Base-by-base conservation (phyloP, 83 land plant genomes). In the Thuja plicata region DNA sequence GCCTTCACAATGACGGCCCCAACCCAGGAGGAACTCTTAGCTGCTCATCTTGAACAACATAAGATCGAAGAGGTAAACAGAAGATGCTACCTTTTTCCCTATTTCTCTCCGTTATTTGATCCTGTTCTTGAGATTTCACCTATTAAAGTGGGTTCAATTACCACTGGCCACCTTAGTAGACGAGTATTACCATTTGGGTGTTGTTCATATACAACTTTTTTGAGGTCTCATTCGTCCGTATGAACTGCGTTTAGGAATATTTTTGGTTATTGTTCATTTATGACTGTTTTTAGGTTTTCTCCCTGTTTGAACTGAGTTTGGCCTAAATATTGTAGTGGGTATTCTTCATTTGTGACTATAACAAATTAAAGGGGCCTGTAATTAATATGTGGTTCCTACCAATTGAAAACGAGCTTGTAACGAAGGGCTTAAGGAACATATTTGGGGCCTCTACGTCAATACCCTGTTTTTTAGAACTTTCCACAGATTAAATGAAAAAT, bases 41-140 rank as follows among this genome's bases (percentile, higher is more conserved):
- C 92, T 46, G 91, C 92, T 30, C 94, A 91, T 62, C 93, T 94
- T 19, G 95, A 94, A 70, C 91, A 94, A 83, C 93, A 94, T 16
- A 94, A 89, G 76, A 87, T 94, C 85, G 81, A 92, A 34, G 95
- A 92, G 88, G 70, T 76, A 32, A 32, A 76, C 38, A 34, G 0
- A 10, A 34, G 4, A n/a, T 32, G 3, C 45, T 2, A 1, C 0
- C 8, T 0, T 66, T 24, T 66, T 27, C 13, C 3, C 15, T 1
- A 34, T 34, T 34, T 15, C 38, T 34, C 35, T 12, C 12, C 17
- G 0, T 76, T 34, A 3, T 76, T 10, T 15, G 8, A 2, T 76
- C 38, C 35, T 13, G 79, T 24, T 27, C 9, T 24, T 7, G 73
- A 66, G 32, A 66, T 66, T 66, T 27, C n/a, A 66, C 73, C 9